These are phyloP conservation scores for Leishmania mexicana DNA, from an alignment of 208 protist species.

Conservation along the genomic window DNA sequence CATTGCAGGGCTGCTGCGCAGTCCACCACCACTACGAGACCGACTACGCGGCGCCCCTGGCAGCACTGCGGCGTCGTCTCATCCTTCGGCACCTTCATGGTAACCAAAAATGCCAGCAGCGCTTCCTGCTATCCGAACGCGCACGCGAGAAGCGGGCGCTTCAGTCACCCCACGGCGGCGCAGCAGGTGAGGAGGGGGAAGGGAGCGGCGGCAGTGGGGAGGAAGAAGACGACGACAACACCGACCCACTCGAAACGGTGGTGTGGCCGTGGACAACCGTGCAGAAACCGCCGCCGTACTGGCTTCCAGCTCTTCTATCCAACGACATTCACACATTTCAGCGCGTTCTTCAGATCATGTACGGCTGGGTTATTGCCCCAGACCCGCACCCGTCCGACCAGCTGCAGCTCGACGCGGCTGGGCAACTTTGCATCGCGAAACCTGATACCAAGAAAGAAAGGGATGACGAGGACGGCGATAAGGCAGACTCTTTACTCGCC, in stretches of 20 bases:
- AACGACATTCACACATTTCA: conserved; percentile 69
- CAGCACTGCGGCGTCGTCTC: conserved; percentile 21
- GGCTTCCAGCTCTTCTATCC: conserved; percentile 64
- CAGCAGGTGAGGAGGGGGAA: conserved; percentile 4
- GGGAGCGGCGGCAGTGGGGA: conserved; percentile 30
- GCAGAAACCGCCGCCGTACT: conserved; percentile 46
- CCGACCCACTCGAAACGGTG: conserved; percentile 12
- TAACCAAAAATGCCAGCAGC: conserved; percentile 12
- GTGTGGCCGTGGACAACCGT: conserved; percentile 19
- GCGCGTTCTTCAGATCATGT: conserved; percentile 62
- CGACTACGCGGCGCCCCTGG: conserved; percentile 27
- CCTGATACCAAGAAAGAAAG: conserved; percentile 6
- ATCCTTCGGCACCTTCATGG: conserved; percentile 37
- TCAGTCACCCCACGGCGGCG: not conserved
- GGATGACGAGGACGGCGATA: conserved; percentile 25
- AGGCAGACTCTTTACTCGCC: conserved; percentile 22
- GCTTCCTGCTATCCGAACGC: conserved; percentile 20
- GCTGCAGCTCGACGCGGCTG: conserved; percentile 19
- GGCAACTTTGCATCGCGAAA: conserved; percentile 12
- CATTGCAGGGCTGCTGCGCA: conserved; percentile 22
- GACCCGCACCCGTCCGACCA: conserved; percentile 29
- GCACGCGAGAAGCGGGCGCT: conserved; percentile 4
- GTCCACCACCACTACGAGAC: conserved; percentile 25
- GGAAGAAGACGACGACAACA: conserved; percentile 18
- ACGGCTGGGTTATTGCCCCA: conserved; percentile 63